These are phyloP conservation scores for Metarhizium anisopliae DNA, from an alignment of 2,329 filamentous ascomycete species.

Conservation along the genomic window DNA sequence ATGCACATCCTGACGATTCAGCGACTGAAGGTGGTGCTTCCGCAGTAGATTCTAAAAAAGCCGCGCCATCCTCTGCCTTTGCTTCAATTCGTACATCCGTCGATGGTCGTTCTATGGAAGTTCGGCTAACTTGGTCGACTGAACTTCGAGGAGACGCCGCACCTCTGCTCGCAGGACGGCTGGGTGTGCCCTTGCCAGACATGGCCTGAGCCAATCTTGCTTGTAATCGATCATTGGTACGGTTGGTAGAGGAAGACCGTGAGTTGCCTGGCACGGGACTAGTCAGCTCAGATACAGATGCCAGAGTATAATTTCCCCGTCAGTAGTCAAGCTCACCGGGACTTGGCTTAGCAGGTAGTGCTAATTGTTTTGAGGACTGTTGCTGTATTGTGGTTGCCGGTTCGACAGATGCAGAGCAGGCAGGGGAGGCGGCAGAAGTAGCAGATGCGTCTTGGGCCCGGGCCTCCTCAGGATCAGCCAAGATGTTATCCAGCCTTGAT, in stretches of 20 bases:
- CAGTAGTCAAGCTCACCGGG: slow-evolving; percentile 7
- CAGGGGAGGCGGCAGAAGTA: background rate
- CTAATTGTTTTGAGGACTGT: background rate
- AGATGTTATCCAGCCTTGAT: slow-evolving; percentile 82
- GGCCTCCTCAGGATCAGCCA: slow-evolving; percentile 63
- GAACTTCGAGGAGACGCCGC: slow-evolving; percentile 25
- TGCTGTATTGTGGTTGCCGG: slow-evolving; percentile 17
- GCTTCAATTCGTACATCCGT: slow-evolving; percentile 11
- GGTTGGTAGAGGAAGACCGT: slow-evolving; percentile 53
- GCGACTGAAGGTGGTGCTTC: background rate
- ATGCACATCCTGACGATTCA: background rate
- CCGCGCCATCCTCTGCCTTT: background rate
- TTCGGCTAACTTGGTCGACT: slow-evolving; percentile 21
- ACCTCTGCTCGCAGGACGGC: slow-evolving; percentile 34
- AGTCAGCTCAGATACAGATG: background rate
- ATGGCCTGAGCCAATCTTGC: slow-evolving; percentile 84
- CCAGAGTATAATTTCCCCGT: background rate
- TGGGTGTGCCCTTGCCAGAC: slow-evolving; percentile 51
- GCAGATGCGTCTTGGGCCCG: slow-evolving; percentile 18
- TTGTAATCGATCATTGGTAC: slow-evolving; percentile 74
- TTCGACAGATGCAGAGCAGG: background rate
- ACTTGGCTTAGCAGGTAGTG: slow-evolving; percentile 23
- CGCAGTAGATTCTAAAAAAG: background rate
- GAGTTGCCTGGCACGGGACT: slow-evolving; percentile 30
- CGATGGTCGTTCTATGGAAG: slow-evolving; percentile 20